Evolutionary conservation across 1,139 yeast genomes (phyloP).

Genomic region (Suhomyces choctaworum): DNA sequence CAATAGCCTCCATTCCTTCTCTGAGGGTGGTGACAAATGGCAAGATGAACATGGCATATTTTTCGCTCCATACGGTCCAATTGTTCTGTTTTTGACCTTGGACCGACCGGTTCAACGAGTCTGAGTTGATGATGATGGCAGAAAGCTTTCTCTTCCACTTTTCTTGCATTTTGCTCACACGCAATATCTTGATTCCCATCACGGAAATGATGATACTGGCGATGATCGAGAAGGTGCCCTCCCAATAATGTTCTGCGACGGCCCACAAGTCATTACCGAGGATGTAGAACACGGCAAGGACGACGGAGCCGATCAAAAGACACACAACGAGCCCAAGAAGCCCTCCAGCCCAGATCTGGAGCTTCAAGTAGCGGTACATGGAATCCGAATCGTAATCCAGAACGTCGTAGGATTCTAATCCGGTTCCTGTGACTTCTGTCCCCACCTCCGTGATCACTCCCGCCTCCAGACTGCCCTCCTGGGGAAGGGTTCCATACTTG

Average conservation of each 20-base stretch:
- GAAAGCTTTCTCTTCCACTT: slow-evolving; percentile 78
- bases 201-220: slow-evolving; percentile 47
- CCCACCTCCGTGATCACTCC: neutral
- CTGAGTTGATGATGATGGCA: slow-evolving; percentile 9
- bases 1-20: slow-evolving; percentile 52
- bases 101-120: slow-evolving; percentile 12
- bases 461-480: neutral
- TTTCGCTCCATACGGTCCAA: slow-evolving; percentile 23
- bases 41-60: slow-evolving; percentile 41
- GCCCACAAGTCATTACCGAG: slow-evolving; percentile 47
- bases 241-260: slow-evolving; percentile 49
- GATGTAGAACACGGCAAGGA: slow-evolving; percentile 37
- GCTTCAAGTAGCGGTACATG: slow-evolving; percentile 24
- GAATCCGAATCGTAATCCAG: neutral
- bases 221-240: slow-evolving; percentile 44
- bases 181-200: slow-evolving; percentile 46
- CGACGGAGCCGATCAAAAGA: slow-evolving; percentile 37
- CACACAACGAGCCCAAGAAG: slow-evolving; percentile 40
- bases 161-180: slow-evolving; percentile 67
- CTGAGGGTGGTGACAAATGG: slow-evolving; percentile 49
- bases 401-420: neutral
- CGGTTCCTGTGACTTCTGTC: slow-evolving; percentile 1
- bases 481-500: neutral
- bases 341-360: slow-evolving; percentile 49
- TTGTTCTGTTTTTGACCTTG: neutral